Conservation (phyloP, 148 eudicot species). For the Camellia japonica region DNA sequence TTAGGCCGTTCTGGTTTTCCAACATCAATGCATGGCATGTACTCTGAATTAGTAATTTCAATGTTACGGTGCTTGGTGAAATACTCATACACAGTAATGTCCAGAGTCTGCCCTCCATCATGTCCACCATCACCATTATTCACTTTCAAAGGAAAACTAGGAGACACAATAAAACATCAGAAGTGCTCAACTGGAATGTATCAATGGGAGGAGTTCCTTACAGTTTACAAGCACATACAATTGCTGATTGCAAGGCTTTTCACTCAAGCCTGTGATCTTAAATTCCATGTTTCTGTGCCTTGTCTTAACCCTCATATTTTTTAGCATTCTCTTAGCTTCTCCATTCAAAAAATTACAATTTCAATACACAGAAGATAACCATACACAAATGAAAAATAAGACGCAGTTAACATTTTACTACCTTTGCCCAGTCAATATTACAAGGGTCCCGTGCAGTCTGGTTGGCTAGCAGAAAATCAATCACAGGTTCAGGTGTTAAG, state of each 20-base stretch:
- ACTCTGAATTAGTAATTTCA: conserved; percentile 55
- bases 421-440: conserved; percentile 77
- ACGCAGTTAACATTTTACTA: conserved; percentile 19
- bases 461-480: conserved; percentile 67
- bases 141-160: conserved; percentile 48
- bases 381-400: background rate
- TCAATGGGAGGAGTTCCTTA: background rate
- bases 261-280: conserved; percentile 81
- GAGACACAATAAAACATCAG: conserved; percentile 22
- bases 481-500: conserved; percentile 71
- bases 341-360: conserved; percentile 18
- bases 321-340: conserved; percentile 74
- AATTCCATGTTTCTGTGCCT: conserved; percentile 64
- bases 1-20: conserved; percentile 73
- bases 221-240: conserved; percentile 40
- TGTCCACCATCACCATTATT: conserved; percentile 36
- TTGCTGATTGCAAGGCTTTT: conserved; percentile 68
- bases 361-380: background rate
- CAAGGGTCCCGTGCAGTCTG: conserved; percentile 61
- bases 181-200: conserved; percentile 1
- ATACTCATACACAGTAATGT: conserved; percentile 73
- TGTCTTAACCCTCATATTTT: conserved; percentile 66
- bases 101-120: conserved; percentile 41
- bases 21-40: conserved; percentile 85
- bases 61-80: conserved; percentile 54